Base-by-base conservation (phyloP, 2,329 filamentous ascomycete species). In the Penicillium sp. region DNA sequence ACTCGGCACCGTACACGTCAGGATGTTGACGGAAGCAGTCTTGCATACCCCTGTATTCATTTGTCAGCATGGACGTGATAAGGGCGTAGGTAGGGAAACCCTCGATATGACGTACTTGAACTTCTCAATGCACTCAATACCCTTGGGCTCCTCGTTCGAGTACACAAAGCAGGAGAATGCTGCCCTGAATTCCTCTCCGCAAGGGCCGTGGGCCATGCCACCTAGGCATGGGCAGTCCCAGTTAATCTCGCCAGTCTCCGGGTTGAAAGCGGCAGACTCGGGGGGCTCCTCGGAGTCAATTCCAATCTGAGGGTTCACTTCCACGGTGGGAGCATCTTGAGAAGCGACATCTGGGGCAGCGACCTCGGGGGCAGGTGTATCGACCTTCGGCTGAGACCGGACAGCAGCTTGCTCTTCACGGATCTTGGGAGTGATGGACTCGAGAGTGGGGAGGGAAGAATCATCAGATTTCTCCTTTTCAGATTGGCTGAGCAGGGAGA, bases 111-210 rank as follows among this genome's bases (percentile, higher is more conserved):
- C 90, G 51, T 84, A 95, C 92, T 96, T 93, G 85, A 97, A 97
- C 81, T 95, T 96, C 30, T 97, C 93, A 73, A 97, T 95, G 81
- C 93, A 97, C 75, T 97, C 93, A 82, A 97, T 94, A 55, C 94
- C 94, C 87, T 99, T 99, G 38, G 93, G 93, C 75, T 99, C 95
- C 75, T 96, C 92, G 45, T 87, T 88, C 3, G 92, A 96, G 81
- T 89, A 95, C n/a, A 99, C 93, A 73, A 99, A 99, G 81, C 95
- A 99, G 85, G 93, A 97, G 73, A 99, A 99, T 0, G 95, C 95
- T 26, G 89, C 88, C 82, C 89, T 93, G 85, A 99, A 99, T 73
- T 98, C 89, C 75, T 96, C 92, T 52, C 95, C 95, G 75, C 95
- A 99, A 57, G 95, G 95, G 0, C 95, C 95, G 74, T 97, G 81